A percentile compares a stretch with the other conserved stretches of the same genome.
These are phyloP conservation scores for Glycyrrhiza uralensis DNA, from an alignment of 306 rosid genomes.

Conservation along the genomic window DNA sequence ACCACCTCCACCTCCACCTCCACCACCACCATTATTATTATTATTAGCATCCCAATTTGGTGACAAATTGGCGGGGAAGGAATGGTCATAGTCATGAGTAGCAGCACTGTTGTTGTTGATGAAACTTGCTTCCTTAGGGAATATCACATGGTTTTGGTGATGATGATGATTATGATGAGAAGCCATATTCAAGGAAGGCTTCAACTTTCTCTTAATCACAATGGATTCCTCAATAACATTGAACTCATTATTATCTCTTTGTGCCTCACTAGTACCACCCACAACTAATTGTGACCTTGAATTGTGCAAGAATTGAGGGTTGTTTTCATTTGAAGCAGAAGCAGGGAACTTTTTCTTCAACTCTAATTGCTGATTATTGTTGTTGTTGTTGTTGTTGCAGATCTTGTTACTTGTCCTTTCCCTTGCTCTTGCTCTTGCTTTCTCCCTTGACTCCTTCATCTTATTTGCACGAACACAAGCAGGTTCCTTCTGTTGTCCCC, in stretches of 20 bases:
- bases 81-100: no score
- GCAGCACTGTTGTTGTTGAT: constrained; percentile 36
- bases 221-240: constrained; percentile 42
- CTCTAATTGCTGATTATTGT: neutral
- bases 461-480: constrained; percentile 22
- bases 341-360: constrained; percentile 31
- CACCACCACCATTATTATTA: no score
- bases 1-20: no score
- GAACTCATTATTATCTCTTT: constrained; percentile 33
- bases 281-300: neutral
- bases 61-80: constrained; percentile 53
- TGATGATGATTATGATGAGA: constrained; percentile 15
- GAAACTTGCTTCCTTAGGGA: constrained; percentile 42
- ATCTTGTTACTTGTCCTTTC: constrained; percentile 70
- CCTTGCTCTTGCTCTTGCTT: constrained; percentile 86
- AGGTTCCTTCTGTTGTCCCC: constrained; percentile 24
- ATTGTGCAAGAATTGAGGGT: constrained; percentile 15
- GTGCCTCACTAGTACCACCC: neutral
- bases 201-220: constrained; percentile 48
- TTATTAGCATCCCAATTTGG: constrained; percentile 67
- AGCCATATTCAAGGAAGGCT: constrained; percentile 27
- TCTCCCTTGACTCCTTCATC: constrained; percentile 64
- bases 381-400: neutral
- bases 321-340: constrained; percentile 4
- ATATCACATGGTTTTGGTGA: constrained; percentile 35